Conservation (phyloP, 2,329 filamentous ascomycete genomes). For the Emergomyces orientalis region DNA sequence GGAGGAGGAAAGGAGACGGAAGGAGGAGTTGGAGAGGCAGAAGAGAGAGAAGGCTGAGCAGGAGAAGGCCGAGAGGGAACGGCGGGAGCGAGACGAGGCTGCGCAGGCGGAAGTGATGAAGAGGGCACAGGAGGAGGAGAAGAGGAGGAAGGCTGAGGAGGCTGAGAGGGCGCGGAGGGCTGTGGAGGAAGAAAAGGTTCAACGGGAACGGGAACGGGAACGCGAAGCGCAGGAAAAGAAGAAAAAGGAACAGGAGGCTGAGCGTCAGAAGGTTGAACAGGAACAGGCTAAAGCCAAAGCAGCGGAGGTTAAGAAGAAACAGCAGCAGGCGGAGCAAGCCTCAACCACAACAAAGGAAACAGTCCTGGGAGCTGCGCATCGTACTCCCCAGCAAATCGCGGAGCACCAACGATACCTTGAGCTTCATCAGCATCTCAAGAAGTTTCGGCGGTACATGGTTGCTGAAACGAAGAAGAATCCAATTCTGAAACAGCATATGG, state of each 20-base stretch:
- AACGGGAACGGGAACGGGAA: constrained; percentile 14
- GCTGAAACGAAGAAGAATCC: constrained; percentile 48
- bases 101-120: constrained; percentile 18
- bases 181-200: constrained; percentile 26
- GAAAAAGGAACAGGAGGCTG: constrained; percentile 27
- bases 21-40: constrained; percentile 32
- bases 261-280: constrained; percentile 23
- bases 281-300: constrained; percentile 22
- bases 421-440: constrained; percentile 60
- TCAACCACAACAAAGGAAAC: not conserved
- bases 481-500: constrained; percentile 55
- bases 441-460: constrained; percentile 45
- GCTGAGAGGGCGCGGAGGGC: constrained; percentile 41
- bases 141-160: constrained; percentile 39
- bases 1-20: constrained; percentile 30
- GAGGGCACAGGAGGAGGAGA: constrained; percentile 40
- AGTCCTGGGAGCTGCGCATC: constrained; percentile 22
- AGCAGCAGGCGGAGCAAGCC: constrained; percentile 20
- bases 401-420: constrained; percentile 43
- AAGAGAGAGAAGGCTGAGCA: constrained; percentile 37
- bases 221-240: constrained; percentile 16
- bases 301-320: constrained; percentile 21
- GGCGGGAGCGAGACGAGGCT: constrained; percentile 21
- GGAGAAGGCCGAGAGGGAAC: constrained; percentile 25
- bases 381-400: constrained; percentile 31